Base-by-base conservation (phyloP, 2,329 filamentous ascomycete genomes). In the Paradendryphiella salina region DNA sequence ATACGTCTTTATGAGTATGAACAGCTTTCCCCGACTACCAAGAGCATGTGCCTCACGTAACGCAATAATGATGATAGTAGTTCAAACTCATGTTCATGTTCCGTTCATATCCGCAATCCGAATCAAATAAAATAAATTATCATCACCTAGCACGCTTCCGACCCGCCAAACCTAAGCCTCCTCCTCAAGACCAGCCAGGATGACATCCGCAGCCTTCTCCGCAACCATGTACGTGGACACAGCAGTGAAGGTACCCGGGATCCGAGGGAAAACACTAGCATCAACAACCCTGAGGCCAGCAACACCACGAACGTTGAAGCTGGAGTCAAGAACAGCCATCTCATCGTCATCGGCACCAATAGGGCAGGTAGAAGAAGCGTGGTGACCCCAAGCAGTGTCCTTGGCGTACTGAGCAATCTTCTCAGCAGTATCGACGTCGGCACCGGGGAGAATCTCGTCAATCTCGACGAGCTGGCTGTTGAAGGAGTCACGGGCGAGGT, bases 171-270 rank as follows among this genome's bases (percentile, higher is more conserved):
- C 11, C 35, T 37, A 46, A 48, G 42, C 34, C 14, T 42, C 8
- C 23, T 26, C 23, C 23, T 15, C 29, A 13, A 59, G 42, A 32
- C 56, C 48, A 28, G 53, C 46, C 8, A 72, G 44, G 78, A 86
- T 85, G 11, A 78, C 79, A 68, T 85, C 82, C 2, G 82, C 81
- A 0, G 84, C 84, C 74, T 86, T 86, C 75, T 86, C 83, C 1
- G 76, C 77, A 10, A 82, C 74, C 66, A 86, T 82, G 56, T 82
- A 83, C 0, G 78, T 79, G 0, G 82, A 77, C 1, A 80, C 66
- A 3, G 77, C 76, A 21, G 79, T 76, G 58, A 81, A 84, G 34
- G 75, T 80, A 50, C 82, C 83, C 0, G 81, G 81, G 26, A 71
- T 69, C 20, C 51, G 47, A 0, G 67, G 66, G 56, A 65, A 72